phyloP scores from a whole-genome alignment of 148 eudicot species.

The Polygonum maritimum region DNA sequence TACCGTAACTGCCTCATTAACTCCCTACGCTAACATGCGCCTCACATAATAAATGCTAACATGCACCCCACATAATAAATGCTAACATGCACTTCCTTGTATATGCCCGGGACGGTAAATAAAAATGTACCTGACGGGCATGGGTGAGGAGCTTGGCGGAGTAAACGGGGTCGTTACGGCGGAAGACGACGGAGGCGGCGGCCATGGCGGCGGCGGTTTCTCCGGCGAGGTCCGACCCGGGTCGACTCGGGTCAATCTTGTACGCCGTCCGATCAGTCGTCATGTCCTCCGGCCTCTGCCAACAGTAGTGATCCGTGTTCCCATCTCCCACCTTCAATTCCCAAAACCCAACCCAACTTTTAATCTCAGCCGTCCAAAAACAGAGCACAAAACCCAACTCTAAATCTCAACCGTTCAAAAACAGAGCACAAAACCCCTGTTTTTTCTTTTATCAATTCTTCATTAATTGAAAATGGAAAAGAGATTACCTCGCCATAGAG shows the following conservation, averaged over 20 bases:
- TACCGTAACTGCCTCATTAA: conserved; percentile 8
- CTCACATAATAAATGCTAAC: not conserved
- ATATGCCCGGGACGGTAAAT: too few relatives aligned
- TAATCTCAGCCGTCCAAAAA: not conserved
- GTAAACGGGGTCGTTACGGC: conserved; percentile 52
- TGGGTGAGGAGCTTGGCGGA: conserved; percentile 63
- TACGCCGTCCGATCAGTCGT: conserved; percentile 83
- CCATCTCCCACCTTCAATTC: conserved; percentile 86
- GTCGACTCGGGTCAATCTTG: conserved; percentile 64
- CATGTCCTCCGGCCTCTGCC: conserved; percentile 99
- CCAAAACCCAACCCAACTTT: not conserved
- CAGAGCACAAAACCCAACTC: not conserved
- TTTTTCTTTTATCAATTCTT: too few relatives aligned
- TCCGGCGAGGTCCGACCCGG: conserved; percentile 94
- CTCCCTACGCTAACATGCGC: not conserved
- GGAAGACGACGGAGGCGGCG: conserved; percentile 73
- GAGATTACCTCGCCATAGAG: conserved; percentile 84
- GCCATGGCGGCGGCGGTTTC: conserved; percentile 97
- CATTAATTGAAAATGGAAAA: not conserved
- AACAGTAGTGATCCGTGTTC: conserved; percentile 86
- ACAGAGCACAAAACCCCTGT: not conserved
- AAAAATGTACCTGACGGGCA: conserved; percentile 62
- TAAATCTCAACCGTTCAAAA: not conserved
- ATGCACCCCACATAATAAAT: not conserved
- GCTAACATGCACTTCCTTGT: not conserved